Percentiles rank a stretch among this genome's conserved stretches.
Conservation (phyloP, 257 asterid genomes). For the Nicotiana tabacum region DNA sequence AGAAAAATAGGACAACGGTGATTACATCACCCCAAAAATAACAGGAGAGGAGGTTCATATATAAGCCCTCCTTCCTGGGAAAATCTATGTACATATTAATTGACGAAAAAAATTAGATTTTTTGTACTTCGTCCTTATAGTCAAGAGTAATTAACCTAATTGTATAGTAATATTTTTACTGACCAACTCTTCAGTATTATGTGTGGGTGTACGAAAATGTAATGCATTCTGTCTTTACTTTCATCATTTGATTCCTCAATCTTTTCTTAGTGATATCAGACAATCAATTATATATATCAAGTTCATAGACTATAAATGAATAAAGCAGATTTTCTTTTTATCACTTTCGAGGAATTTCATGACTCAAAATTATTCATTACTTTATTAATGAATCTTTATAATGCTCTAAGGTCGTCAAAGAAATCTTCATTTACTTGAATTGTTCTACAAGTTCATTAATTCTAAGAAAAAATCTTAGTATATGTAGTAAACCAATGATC, state of each 20-base stretch:
- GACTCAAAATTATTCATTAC: not conserved
- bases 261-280: not conserved
- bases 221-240: not conserved
- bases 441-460: not conserved
- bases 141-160: not conserved
- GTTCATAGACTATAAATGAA: not conserved
- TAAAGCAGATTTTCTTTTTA: not conserved
- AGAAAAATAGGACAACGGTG: too few species aligned
- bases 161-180: not conserved
- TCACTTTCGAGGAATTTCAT: not conserved
- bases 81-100: too few species aligned
- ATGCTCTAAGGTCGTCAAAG: not conserved
- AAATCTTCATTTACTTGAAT: not conserved
- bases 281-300: not conserved
- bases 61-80: too few species aligned
- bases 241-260: not conserved
- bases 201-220: not conserved
- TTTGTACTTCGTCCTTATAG: too few species aligned
- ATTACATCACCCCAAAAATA: too few species aligned
- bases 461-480: not conserved
- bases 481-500: not conserved
- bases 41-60: too few species aligned
- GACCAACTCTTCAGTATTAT: not conserved
- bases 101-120: too few species aligned
- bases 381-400: not conserved